Base-by-base conservation (phyloP, 495 filamentous ascomycete species). In the Penicillium longicatenatum region DNA sequence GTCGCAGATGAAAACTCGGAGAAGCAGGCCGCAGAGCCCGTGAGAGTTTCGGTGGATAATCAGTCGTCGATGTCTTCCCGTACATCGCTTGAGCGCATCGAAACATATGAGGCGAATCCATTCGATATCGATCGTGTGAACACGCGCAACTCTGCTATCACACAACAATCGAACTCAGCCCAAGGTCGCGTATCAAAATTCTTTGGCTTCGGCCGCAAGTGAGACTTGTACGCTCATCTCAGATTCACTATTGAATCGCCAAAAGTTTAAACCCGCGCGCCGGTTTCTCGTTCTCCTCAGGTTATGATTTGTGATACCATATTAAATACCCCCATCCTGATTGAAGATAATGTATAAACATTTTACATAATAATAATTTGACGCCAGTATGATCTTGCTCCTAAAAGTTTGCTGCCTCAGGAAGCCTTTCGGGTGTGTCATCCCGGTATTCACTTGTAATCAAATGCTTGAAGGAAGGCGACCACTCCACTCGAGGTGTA, bases 401-500 rank as follows among this genome's bases (percentile, higher is more conserved):
- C 42, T 54, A 69, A 56, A 68, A 70, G 37, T 60, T 54, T 4
- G 61, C 64, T 17, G 70, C 65, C 22, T 65, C 50, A 1, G 71
- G 70, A 30, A 76, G 39, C 14, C 24, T 54, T 22, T 58, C 52
- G 0, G 68, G 71, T 0, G 68, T 73, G 49, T 76, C 71, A 16
- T 61, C 55, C 12, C 73, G 68, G 41, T 60, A 66, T 1, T 54
- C 57, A 19, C 64, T 56, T 4, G 59, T 62, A 50, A 79, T 66
- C 66, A 79, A 58, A 31, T 67, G 54, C 8, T 61, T 56, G 21
- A 79, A 79, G 3, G 72, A 75, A 21, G 75, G 67, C 8, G 76
- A 77, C 73, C 75, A 77, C 11, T 72, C 67, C 17, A 79, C 76
- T 1, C 76, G 67, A 3, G 74, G 75, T 5, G 70, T 73, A 7